Percentiles rank a stretch among this genome's conserved stretches.
Evolutionary conservation across 2,329 filamentous ascomycete genomes (phyloP).

Genomic region (Fusarium falciforme): DNA sequence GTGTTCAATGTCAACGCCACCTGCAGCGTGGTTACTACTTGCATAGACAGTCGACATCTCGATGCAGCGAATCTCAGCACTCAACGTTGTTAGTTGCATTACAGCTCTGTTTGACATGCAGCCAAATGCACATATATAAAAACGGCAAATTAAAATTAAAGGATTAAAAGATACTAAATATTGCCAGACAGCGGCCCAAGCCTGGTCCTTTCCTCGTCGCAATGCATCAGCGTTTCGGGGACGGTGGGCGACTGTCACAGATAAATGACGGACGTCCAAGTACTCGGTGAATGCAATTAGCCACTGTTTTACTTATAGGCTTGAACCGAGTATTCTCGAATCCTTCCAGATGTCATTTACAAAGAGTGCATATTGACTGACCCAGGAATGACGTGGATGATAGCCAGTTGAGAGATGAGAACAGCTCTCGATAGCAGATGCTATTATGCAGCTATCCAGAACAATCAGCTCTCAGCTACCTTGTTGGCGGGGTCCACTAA

Average conservation of each 20-base stretch:
- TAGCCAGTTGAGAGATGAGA: not conserved
- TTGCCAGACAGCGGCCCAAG: not conserved
- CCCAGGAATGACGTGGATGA: conserved; percentile 22
- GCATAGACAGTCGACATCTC: not conserved
- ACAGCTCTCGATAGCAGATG: not conserved
- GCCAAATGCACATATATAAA: not conserved
- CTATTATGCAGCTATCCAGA: too few relatives aligned
- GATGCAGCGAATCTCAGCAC: not conserved
- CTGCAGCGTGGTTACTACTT: not conserved
- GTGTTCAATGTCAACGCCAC: not conserved
- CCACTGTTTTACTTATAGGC: not conserved
- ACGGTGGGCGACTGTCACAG: not conserved
- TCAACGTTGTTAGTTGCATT: not conserved
- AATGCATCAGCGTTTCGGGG: not conserved
- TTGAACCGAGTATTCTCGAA: not conserved
- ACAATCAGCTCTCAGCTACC: not conserved
- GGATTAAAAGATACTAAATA: not conserved
- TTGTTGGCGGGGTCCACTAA: conserved; percentile 22
- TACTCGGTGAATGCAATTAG: not conserved
- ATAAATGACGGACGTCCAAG: not conserved
- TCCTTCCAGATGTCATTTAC: not conserved
- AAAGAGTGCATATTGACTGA: not conserved
- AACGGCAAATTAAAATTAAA: not conserved
- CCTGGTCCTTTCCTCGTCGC: not conserved
- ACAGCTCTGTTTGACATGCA: not conserved